Percentiles rank a stretch among this genome's conserved stretches.
phyloP scores from a whole-genome alignment of 352 stramenopile genomes.

The Pythium rishiriense region DNA sequence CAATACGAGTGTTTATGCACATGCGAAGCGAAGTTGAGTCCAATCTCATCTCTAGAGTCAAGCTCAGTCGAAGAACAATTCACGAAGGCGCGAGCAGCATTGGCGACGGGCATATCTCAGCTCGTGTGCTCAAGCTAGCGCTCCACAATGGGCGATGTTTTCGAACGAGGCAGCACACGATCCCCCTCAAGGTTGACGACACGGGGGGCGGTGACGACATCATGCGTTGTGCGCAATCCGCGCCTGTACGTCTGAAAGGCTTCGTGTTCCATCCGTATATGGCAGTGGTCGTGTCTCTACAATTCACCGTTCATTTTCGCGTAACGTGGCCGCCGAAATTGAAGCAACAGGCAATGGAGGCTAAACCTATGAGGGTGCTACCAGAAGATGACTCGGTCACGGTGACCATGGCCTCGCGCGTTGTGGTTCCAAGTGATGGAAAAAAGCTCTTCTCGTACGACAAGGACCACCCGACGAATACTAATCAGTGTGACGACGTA shows the following conservation, averaged over 20 bases:
- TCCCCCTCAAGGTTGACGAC: conserved; percentile 68
- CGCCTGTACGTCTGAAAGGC: conserved; percentile 50
- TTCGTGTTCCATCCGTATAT: conserved; percentile 80
- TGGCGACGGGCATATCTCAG: conserved; percentile 61
- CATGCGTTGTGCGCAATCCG: conserved; percentile 46
- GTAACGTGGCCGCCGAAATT: conserved; percentile 65
- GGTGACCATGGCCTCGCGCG: conserved; percentile 69
- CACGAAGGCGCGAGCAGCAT: conserved; percentile 51
- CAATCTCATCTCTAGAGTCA: conserved; percentile 60
- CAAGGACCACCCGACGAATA: conserved; percentile 41
- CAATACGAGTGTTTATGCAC: conserved; percentile 60
- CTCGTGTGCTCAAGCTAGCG: conserved; percentile 78
- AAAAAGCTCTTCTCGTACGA: conserved; percentile 77
- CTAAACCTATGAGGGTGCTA: conserved; percentile 44
- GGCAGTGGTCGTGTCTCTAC: conserved; percentile 80
- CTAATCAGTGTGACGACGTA: conserved; percentile 10
- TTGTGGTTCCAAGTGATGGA: conserved; percentile 70
- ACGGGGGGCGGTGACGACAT: conserved; percentile 57
- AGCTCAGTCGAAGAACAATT: conserved; percentile 60
- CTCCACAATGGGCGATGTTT: conserved; percentile 90
- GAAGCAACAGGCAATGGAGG: conserved; percentile 61
- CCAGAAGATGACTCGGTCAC: conserved; percentile 77
- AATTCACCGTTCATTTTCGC: conserved; percentile 87
- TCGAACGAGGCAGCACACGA: conserved; percentile 54
- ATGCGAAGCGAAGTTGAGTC: conserved; percentile 70